Evolutionary conservation across 352 stramenopile genomes (phyloP), one percentile per base, ranked within the genome.

Genomic region (Phytophthora pluvialis): DNA sequence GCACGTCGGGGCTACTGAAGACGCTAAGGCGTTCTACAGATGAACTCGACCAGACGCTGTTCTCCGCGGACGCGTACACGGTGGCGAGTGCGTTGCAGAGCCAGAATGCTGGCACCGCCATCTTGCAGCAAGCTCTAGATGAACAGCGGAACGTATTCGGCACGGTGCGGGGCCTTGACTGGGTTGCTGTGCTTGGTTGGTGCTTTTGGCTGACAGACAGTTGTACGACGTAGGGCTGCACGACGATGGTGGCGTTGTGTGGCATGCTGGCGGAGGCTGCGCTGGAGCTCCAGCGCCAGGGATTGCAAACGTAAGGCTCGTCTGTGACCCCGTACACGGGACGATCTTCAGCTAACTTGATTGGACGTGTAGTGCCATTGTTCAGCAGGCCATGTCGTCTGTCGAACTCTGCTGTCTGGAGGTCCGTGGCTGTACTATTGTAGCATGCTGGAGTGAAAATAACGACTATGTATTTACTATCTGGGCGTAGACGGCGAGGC

Each of bases 41-140:
- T 43, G 55, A 72, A n/a, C 21, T 65, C 0, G 67, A 43, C 16
- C 55, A 64, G 33, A 64, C 67, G 13, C 25, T 72, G 4, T 75
- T 72, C 31, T 49, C 61, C 12, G 33, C 61, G n/a, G 67, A 72
- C 25, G 35, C 62, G 21, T 69, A 69, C 40, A 58, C 59, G 3
- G 62, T 75, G 18, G 40, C 42, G 26, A 75, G 62, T 26, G 40
- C 43, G 3, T 28, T 75, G 7, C 62, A 75, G 33, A 75, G 61
- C 13, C 61, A 72, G 7, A 75, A 64, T 42, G 62, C 67, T 3
- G 67, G 48, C 6, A 68, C 61, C 40, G 61, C 67, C 10, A 58
- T 75, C 5, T 51, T 75, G 35, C 67, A 75, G 11, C 56, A 72
- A 52, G 67, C 67, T 13, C 25, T 75, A 51, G 56, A 65, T 29